These are phyloP conservation scores for Ilyonectria mors-panacis DNA, from an alignment of 2,329 filamentous ascomycete genomes.

Conservation along the genomic window DNA sequence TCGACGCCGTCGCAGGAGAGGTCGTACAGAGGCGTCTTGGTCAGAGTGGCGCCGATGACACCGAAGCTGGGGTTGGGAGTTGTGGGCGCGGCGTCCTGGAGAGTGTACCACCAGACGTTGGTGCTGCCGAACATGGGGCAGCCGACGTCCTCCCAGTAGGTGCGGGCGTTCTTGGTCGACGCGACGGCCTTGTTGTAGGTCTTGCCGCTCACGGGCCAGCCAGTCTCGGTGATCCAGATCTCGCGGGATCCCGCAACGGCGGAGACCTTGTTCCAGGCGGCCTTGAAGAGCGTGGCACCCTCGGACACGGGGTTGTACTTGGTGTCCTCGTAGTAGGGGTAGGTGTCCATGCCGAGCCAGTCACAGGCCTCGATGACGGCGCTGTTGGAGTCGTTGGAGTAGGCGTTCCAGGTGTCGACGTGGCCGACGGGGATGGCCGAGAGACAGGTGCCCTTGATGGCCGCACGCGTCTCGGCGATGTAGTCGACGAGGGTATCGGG, in stretches of 20 bases:
- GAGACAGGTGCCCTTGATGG: conserved; percentile 74
- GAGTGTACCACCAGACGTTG: conserved; percentile 84
- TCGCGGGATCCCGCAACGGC: conserved; percentile 75
- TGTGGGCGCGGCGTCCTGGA: conserved; percentile 75
- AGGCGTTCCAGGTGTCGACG: conserved; percentile 91
- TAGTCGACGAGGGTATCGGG: conserved; percentile 77
- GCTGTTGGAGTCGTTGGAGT: conserved; percentile 80
- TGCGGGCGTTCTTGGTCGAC: conserved; percentile 77
- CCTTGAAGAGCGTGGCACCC: conserved; percentile 77
- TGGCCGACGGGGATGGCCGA: conserved; percentile 78
- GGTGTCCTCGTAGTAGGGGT: conserved; percentile 86
- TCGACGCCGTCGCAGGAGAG: conserved; percentile 64
- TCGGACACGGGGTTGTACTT: conserved; percentile 76
- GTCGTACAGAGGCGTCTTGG: conserved; percentile 72
- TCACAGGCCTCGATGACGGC: conserved; percentile 79
- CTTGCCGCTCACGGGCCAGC: conserved; percentile 83
- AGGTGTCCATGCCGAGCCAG: conserved; percentile 88
- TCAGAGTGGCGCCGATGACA: conserved; percentile 70
- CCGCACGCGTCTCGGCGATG: conserved; percentile 76
- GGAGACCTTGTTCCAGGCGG: conserved; percentile 73
- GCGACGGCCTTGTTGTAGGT: conserved; percentile 74
- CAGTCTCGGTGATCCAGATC: conserved; percentile 91
- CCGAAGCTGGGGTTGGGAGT: conserved; percentile 80
- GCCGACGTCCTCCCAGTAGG: conserved; percentile 85
- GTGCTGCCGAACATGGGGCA: conserved; percentile 77